A percentile compares a stretch with the other conserved stretches of the same genome.
These are phyloP conservation scores for Diaporthe vexans DNA, from an alignment of 2,329 filamentous ascomycete genomes.

Conservation along the genomic window DNA sequence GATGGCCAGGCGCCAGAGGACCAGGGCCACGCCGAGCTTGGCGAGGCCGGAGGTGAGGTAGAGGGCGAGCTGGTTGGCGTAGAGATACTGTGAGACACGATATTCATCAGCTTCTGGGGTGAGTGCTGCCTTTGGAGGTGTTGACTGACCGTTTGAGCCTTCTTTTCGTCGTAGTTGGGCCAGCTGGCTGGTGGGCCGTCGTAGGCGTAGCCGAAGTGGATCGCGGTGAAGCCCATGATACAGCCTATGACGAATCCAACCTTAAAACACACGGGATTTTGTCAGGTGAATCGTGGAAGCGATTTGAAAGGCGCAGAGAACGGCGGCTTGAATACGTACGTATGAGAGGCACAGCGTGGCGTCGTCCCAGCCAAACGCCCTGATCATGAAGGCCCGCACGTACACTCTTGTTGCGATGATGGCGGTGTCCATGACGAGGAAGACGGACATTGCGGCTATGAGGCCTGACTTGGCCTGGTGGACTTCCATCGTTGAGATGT, in stretches of 20 bases:
- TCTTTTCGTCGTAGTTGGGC: slow-evolving; percentile 45
- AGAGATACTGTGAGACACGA: slow-evolving; percentile 46
- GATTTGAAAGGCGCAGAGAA: background rate
- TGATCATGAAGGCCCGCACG: slow-evolving; percentile 49
- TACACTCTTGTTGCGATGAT: slow-evolving; percentile 48
- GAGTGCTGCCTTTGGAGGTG: accelerated
- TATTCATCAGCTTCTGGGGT: slow-evolving; percentile 3
- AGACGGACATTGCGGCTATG: slow-evolving; percentile 46
- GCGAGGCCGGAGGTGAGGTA: slow-evolving; percentile 52
- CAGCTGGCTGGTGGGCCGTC: slow-evolving; percentile 41
- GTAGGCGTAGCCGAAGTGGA: slow-evolving; percentile 50
- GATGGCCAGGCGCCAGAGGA: slow-evolving; percentile 49
- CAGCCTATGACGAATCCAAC: slow-evolving; percentile 48
- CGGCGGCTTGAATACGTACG: slow-evolving; percentile 42
- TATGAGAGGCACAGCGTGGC: slow-evolving; percentile 48
- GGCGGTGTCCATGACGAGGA: slow-evolving; percentile 47
- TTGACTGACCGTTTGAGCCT: slow-evolving; percentile 17
- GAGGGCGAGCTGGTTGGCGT: slow-evolving; percentile 49
- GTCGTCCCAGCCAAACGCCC: slow-evolving; percentile 51
- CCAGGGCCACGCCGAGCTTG: slow-evolving; percentile 52
- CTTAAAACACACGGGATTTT: too few species aligned
- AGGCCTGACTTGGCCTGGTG: background rate
- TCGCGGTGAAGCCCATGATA: slow-evolving; percentile 48
- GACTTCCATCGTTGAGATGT: slow-evolving; percentile 13
- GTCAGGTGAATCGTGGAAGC: too few species aligned